Conservation (phyloP, 2,329 filamentous ascomycete species). For the Cladosporium velox region DNA sequence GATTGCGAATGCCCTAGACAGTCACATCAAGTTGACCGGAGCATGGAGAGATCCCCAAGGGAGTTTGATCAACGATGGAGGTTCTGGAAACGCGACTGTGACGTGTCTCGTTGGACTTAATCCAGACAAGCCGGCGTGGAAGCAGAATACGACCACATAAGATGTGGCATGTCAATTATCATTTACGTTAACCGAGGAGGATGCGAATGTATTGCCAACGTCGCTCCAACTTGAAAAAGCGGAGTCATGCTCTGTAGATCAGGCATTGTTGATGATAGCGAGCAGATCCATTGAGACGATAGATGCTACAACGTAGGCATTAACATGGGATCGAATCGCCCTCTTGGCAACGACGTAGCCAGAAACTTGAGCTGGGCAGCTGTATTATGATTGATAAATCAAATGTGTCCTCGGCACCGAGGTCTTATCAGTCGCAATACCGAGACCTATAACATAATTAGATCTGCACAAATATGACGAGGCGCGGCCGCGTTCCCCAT, state of each 20-base stretch:
- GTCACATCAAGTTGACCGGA: constrained; percentile 24
- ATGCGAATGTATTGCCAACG: not conserved
- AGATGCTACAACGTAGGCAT: no score
- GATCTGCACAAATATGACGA: not conserved
- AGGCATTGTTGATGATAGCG: not conserved
- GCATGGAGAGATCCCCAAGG: constrained; percentile 22
- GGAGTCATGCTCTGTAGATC: not conserved
- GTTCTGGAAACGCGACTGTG: constrained; percentile 39
- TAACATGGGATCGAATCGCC: no score
- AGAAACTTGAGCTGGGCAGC: not conserved
- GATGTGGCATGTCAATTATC: not conserved
- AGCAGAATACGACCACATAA: constrained; percentile 13
- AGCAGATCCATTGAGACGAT: not conserved
- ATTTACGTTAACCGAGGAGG: no score
- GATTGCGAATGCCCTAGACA: constrained; percentile 24
- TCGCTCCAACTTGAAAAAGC: not conserved
- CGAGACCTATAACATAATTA: not conserved
- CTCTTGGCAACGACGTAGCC: not conserved
- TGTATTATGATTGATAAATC: not conserved
- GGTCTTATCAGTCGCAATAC: not conserved
- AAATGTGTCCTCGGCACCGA: not conserved
- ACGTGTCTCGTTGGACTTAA: constrained; percentile 39
- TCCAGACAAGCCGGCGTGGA: constrained; percentile 29
- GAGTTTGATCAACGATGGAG: constrained; percentile 36
- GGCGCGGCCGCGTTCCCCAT: not conserved